A percentile compares a stretch with the other conserved stretches of the same genome.
These are phyloP conservation scores for Dendrobium nobile DNA, from an alignment of 106 monocot genomes.

Conservation along the genomic window DNA sequence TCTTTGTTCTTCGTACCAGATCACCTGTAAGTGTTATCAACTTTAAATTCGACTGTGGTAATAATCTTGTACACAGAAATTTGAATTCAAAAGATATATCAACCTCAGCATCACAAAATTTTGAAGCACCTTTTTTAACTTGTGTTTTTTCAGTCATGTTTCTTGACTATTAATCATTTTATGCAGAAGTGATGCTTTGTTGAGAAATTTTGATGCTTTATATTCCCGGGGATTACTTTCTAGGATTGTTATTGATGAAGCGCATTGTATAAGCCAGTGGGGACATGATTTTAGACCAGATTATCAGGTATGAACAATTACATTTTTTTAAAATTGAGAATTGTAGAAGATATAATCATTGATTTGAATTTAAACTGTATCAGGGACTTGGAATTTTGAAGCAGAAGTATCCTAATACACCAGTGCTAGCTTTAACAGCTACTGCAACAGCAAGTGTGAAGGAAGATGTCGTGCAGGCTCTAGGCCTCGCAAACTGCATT, in stretches of 20 bases:
- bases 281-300: conserved; percentile 99
- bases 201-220: conserved; percentile 78
- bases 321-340: not conserved
- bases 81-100: not conserved
- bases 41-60: not conserved
- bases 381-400: conserved; percentile 93
- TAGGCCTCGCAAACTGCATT: conserved; percentile 87
- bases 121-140: not conserved
- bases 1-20: not conserved
- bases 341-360: conserved; percentile 1
- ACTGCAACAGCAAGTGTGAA: conserved; percentile 97
- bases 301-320: conserved; percentile 60
- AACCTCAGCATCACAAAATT: not conserved
- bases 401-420: conserved; percentile 73
- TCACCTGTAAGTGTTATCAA: not conserved
- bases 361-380: conserved; percentile 8
- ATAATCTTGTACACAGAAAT: not conserved
- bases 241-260: conserved; percentile 99
- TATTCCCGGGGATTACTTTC: conserved; percentile 60
- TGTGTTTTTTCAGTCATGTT: not conserved
- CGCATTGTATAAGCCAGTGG: conserved; percentile 99
- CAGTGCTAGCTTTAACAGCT: conserved; percentile 96
- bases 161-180: not conserved
- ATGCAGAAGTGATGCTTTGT: conserved; percentile 74
- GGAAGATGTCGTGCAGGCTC: conserved; percentile 99